Evolutionary conservation across 148 eudicot genomes (phyloP).

Genomic region (Diospyros lotus): DNA sequence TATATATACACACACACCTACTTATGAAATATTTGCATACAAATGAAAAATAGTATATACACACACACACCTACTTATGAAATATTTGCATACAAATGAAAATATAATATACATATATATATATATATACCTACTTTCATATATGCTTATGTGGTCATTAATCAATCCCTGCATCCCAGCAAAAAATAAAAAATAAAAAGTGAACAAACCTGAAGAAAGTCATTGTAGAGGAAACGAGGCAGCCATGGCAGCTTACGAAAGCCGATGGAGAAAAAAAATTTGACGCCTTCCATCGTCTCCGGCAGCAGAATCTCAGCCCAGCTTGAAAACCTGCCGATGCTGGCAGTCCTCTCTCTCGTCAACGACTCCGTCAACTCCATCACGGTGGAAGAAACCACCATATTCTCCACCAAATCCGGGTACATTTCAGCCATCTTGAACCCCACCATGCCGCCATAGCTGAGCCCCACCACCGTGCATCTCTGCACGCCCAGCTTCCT

Average conservation of each 20-base stretch:
- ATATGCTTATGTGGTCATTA: too few species aligned
- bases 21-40: too few species aligned
- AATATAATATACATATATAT: too few species aligned
- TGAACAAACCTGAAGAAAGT: constrained; percentile 29
- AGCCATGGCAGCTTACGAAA: constrained; percentile 25
- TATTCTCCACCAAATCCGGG: constrained; percentile 36
- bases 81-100: too few species aligned
- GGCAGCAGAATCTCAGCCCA: constrained; percentile 48
- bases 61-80: too few species aligned
- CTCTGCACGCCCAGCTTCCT: constrained; percentile 39
- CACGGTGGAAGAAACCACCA: constrained; percentile 52
- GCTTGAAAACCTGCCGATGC: constrained; percentile 20
- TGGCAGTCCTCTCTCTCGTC: constrained; percentile 32
- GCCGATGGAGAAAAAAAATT: constrained; percentile 22
- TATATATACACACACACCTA: too few species aligned
- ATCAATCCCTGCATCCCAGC: too few species aligned
- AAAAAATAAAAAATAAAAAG: background rate
- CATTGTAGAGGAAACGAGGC: constrained; percentile 28
- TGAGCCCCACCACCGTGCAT: constrained; percentile 41
- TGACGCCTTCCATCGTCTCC: constrained; percentile 26
- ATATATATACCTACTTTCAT: too few species aligned
- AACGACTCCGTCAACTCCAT: constrained; percentile 33
- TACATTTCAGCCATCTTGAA: constrained; percentile 54
- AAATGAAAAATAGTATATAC: too few species aligned
- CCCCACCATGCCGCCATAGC: constrained; percentile 66